A percentile compares a stretch with the other conserved stretches of the same genome.
Evolutionary conservation across 2,329 filamentous ascomycete species (phyloP).

Genomic region (Conoideocrella luteorostrata): DNA sequence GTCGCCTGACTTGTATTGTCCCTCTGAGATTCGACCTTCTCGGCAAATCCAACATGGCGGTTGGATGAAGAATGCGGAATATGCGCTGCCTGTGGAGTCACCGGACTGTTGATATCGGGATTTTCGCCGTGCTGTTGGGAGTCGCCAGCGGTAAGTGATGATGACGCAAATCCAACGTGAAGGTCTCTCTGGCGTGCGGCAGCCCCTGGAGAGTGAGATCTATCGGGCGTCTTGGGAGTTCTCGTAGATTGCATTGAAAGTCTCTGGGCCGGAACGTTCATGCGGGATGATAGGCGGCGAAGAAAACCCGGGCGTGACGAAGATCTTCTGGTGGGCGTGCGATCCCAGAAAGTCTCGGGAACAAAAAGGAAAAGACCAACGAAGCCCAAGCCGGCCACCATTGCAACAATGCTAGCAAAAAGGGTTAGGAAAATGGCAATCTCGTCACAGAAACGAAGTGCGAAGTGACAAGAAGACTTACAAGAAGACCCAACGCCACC

Average conservation of each 20-base stretch:
- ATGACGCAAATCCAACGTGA: slow-evolving; percentile 26
- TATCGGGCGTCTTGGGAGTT: slow-evolving; percentile 8
- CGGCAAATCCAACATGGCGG: slow-evolving; percentile 52
- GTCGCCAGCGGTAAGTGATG: background rate
- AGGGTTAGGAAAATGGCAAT: slow-evolving; percentile 14
- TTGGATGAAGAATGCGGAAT: slow-evolving; percentile 8
- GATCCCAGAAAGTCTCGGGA: slow-evolving; percentile 93
- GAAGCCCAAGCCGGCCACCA: slow-evolving; percentile 66
- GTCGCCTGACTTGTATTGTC: background rate
- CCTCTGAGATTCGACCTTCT: slow-evolving; percentile 12
- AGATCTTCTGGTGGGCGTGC: slow-evolving; percentile 52
- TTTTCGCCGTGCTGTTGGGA: background rate
- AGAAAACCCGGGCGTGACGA: slow-evolving; percentile 40
- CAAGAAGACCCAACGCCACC: slow-evolving; percentile 92
- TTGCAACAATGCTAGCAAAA: slow-evolving; percentile 63
- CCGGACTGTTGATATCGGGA: background rate
- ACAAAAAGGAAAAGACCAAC: slow-evolving; percentile 80
- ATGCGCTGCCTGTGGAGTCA: slow-evolving; percentile 14
- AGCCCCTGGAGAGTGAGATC: slow-evolving; percentile 13
- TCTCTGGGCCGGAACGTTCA: slow-evolving; percentile 14
- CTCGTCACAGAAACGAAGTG: background rate
- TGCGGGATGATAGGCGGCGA: slow-evolving; percentile 40
- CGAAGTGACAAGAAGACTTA: slow-evolving; percentile 29
- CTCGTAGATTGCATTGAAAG: background rate
- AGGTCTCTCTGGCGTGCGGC: slow-evolving; percentile 19